Evolutionary conservation across 371 early-diverging fungal genomes (phyloP).

Genomic region (Mortierella sp.): DNA sequence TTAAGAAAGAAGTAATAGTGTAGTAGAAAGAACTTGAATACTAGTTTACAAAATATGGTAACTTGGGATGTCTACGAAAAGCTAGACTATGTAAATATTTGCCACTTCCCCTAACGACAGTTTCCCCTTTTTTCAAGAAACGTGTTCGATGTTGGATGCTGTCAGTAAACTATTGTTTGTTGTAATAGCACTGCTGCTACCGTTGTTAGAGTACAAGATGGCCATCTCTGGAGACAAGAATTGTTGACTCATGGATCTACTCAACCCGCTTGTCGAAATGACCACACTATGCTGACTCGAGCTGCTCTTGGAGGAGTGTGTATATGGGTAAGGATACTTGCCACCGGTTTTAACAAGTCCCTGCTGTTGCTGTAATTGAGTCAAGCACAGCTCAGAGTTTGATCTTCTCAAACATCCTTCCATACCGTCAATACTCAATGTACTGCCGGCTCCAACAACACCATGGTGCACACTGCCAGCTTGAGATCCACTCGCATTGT

Average conservation of each 20-base stretch:
- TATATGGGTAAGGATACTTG: neutral
- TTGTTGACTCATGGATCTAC: conserved; percentile 28
- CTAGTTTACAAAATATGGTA: too few relatives aligned
- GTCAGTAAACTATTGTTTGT: too few relatives aligned
- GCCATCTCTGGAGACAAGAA: conserved; percentile 46
- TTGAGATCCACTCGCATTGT: conserved; percentile 14
- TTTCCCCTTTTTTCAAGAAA: too few relatives aligned
- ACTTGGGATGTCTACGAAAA: too few relatives aligned
- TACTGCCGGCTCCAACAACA: neutral
- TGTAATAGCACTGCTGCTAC: neutral
- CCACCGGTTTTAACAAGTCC: neutral
- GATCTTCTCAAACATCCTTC: conserved; percentile 21
- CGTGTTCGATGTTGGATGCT: too few relatives aligned
- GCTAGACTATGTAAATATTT: too few relatives aligned
- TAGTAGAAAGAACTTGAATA: too few relatives aligned
- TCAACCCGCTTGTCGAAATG: neutral
- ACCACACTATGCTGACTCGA: neutral
- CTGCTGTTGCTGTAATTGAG: conserved; percentile 7
- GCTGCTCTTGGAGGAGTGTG: neutral
- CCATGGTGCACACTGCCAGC: conserved; percentile 12
- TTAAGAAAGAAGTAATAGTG: too few relatives aligned
- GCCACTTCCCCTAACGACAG: too few relatives aligned
- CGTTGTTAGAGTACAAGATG: conserved; percentile 11
- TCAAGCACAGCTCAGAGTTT: conserved; percentile 25
- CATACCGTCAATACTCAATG: too few relatives aligned